A percentile compares a stretch with the other conserved stretches of the same genome.
Conservation (phyloP, 306 rosid species). For the Potentilla sterilis region DNA sequence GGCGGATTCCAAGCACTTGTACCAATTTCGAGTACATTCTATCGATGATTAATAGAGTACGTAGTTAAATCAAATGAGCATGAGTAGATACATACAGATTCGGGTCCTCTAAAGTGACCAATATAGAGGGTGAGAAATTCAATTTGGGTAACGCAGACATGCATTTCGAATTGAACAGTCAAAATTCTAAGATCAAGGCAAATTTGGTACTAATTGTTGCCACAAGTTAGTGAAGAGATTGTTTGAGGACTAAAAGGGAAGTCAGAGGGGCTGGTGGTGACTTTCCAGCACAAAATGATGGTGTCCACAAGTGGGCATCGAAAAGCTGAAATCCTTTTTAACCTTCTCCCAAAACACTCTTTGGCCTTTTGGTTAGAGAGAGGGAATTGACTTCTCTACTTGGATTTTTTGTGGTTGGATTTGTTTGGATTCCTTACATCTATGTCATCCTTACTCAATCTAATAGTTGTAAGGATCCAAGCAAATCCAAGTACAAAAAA, state of each 20-base stretch:
- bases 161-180: background rate
- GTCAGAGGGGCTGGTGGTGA: slow-evolving; percentile 24
- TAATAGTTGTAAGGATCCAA: no score
- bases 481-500: no score
- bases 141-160: background rate
- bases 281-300: slow-evolving; percentile 60
- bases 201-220: slow-evolving; percentile 21
- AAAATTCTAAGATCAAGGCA: slow-evolving; percentile 32
- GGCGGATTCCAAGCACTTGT: no score
- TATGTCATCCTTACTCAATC: no score
- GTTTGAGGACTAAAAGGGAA: slow-evolving; percentile 31
- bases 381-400: no score
- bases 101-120: no score
- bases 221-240: background rate
- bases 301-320: slow-evolving; percentile 58
- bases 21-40: no score
- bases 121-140: background rate
- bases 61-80: background rate
- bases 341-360: slow-evolving; percentile 15
- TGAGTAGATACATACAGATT: background rate
- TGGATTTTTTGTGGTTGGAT: no score
- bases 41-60: no score
- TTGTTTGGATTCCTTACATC: no score
- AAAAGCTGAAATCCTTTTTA: slow-evolving; percentile 64
- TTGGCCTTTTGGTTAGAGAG: background rate